Conservation (phyloP, 257 asterid species). For the Capsicum chinense region DNA sequence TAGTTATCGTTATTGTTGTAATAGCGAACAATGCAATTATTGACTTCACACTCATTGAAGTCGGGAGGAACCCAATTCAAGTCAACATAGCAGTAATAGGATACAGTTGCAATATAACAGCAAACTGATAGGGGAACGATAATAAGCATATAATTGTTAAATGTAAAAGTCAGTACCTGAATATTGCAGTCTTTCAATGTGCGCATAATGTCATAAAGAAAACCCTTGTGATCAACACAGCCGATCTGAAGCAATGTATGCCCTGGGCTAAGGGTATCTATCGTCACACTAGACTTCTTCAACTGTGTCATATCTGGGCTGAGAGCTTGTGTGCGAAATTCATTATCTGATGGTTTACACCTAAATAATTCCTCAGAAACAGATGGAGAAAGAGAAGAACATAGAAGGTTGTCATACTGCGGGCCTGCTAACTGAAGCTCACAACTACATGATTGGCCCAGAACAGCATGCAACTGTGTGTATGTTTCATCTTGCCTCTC, state of each 20-base stretch:
- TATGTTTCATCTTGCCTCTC: slow-evolving; percentile 64
- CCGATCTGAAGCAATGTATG: slow-evolving; percentile 86
- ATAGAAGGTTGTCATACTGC: slow-evolving; percentile 49
- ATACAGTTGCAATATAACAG: neutral
- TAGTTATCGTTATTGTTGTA: neutral
- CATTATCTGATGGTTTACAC: slow-evolving; percentile 59
- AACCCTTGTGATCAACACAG: slow-evolving; percentile 83
- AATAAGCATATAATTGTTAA: neutral
- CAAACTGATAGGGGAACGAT: neutral
- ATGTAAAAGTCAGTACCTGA: slow-evolving; percentile 49
- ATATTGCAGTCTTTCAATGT: slow-evolving; percentile 75
- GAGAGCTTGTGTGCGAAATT: slow-evolving; percentile 63
- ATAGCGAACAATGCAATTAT: neutral
- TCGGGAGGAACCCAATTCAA: neutral
- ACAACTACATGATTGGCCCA: slow-evolving; percentile 80
- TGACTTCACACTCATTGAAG: neutral
- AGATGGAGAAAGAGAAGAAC: slow-evolving; percentile 57
- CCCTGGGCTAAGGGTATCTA: slow-evolving; percentile 81
- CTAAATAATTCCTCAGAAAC: slow-evolving; percentile 71
- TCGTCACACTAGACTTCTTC: slow-evolving; percentile 58
- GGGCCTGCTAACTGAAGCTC: slow-evolving; percentile 73
- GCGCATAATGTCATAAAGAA: slow-evolving; percentile 76
- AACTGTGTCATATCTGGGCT: slow-evolving; percentile 64
- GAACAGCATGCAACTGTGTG: slow-evolving; percentile 53
- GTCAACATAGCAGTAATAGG: neutral